These are phyloP conservation scores for Alternaria novae-zelandiae DNA, from an alignment of 2,329 filamentous ascomycete species.

Conservation along the genomic window DNA sequence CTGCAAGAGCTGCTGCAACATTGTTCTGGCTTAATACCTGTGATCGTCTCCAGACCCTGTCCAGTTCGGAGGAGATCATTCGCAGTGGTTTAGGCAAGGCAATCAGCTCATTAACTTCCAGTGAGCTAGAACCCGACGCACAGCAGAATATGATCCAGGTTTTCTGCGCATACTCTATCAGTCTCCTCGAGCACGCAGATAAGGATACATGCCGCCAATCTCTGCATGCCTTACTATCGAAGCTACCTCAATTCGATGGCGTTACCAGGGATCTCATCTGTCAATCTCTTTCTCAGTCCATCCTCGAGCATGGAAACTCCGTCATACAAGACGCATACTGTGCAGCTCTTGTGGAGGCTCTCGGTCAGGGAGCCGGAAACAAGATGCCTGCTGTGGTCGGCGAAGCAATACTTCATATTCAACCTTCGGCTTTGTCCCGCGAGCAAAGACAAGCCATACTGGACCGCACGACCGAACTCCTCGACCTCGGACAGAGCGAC, in stretches of 20 bases:
- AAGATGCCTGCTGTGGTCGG: slow-evolving; percentile 15
- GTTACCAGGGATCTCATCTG: slow-evolving; percentile 11
- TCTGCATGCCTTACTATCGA: slow-evolving; percentile 27
- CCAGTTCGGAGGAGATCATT: slow-evolving; percentile 26
- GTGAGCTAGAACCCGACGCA: slow-evolving; percentile 19
- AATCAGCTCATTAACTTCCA: slow-evolving; percentile 28
- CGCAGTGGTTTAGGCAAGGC: slow-evolving; percentile 26
- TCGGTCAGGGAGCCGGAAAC: slow-evolving; percentile 13
- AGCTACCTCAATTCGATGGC: slow-evolving; percentile 18
- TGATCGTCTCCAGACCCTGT: slow-evolving; percentile 31
- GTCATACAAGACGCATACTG: slow-evolving; percentile 28
- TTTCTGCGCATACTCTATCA: slow-evolving; percentile 35
- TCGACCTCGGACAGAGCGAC: slow-evolving; percentile 14
- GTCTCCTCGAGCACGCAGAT: slow-evolving; percentile 31
- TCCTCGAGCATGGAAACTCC: slow-evolving; percentile 27
- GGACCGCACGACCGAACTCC: slow-evolving; percentile 32
- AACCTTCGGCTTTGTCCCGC: slow-evolving; percentile 34
- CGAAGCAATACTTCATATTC: slow-evolving; percentile 30
- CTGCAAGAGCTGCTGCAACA: slow-evolving; percentile 29
- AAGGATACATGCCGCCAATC: slow-evolving; percentile 18
- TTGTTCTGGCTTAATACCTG: slow-evolving; percentile 37
- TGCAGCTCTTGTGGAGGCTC: slow-evolving; percentile 23
- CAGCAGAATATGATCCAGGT: slow-evolving; percentile 27
- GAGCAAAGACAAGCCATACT: slow-evolving; percentile 42
- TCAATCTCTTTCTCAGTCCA: slow-evolving; percentile 26